Conservation (phyloP, 257 asterid genomes). For the Scutellaria barbata region DNA sequence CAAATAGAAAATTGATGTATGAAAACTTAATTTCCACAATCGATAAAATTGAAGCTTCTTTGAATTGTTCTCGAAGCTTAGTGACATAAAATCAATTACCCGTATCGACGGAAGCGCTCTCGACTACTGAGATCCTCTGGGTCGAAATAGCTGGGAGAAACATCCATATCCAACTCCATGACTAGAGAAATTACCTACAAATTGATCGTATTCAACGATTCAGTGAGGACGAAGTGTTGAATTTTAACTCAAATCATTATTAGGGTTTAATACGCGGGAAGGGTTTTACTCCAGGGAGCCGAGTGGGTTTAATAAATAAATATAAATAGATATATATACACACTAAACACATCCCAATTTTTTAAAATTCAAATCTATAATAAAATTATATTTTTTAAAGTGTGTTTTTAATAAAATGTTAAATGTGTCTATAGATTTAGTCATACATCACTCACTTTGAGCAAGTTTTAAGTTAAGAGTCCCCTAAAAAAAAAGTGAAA, state of each 20-base stretch:
- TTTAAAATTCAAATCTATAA: no score
- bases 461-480: no score
- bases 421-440: no score
- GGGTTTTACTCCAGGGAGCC: constrained; percentile 14
- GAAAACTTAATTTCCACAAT: constrained; percentile 1
- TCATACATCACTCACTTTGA: no score
- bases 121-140: constrained; percentile 79
- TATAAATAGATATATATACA: no score
- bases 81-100: constrained; percentile 47
- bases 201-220: background rate
- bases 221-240: constrained; percentile 11
- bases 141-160: constrained; percentile 67
- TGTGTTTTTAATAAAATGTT: no score
- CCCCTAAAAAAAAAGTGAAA: no score
- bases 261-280: constrained; percentile 59
- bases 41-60: background rate
- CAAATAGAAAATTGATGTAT: background rate
- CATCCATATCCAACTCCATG: constrained; percentile 78
- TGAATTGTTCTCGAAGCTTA: no score
- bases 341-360: no score
- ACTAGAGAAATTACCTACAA: constrained; percentile 23
- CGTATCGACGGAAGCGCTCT: constrained; percentile 91
- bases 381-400: no score
- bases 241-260: constrained; percentile 32
- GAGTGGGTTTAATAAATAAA: no score